A percentile compares a stretch with the other conserved stretches of the same genome.
These are phyloP conservation scores for Cercophora scortea DNA, from an alignment of 495 filamentous ascomycete genomes.

Conservation along the genomic window DNA sequence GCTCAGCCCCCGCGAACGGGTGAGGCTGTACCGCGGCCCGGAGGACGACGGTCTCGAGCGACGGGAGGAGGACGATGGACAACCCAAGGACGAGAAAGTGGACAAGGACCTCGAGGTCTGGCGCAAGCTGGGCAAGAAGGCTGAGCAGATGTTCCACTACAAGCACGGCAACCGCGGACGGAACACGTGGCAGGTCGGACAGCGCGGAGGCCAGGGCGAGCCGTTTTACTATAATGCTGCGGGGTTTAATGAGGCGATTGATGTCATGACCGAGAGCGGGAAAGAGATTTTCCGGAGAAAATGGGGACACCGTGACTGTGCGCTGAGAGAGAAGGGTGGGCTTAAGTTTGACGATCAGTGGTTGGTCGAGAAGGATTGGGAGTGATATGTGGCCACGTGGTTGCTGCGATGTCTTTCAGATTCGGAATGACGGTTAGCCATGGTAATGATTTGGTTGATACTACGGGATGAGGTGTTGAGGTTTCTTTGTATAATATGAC, in stretches of 20 bases:
- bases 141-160: slow-evolving; percentile 28
- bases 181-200: slow-evolving; percentile 53
- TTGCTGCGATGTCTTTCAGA: no score
- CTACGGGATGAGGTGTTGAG: no score
- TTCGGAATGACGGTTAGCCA: no score
- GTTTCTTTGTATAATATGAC: no score
- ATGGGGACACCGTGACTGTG: slow-evolving; percentile 49
- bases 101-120: slow-evolving; percentile 1
- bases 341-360: slow-evolving; percentile 43
- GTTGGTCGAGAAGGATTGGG: slow-evolving; percentile 38
- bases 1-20: not conserved
- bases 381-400: not conserved
- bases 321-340: slow-evolving; percentile 31
- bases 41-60: no score
- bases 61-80: no score
- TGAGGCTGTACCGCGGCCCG: no score
- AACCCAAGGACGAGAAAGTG: not conserved
- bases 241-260: slow-evolving; percentile 44
- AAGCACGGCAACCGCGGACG: slow-evolving; percentile 28
- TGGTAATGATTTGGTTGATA: no score
- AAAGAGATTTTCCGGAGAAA: slow-evolving; percentile 43
- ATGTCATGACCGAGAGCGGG: slow-evolving; percentile 45
- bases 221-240: slow-evolving; percentile 48
- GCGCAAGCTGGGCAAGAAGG: slow-evolving; percentile 1
- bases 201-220: slow-evolving; percentile 51